These are phyloP conservation scores for Oehlia diaphana DNA, from an alignment of 192 early-diverging fungal species.

Conservation along the genomic window DNA sequence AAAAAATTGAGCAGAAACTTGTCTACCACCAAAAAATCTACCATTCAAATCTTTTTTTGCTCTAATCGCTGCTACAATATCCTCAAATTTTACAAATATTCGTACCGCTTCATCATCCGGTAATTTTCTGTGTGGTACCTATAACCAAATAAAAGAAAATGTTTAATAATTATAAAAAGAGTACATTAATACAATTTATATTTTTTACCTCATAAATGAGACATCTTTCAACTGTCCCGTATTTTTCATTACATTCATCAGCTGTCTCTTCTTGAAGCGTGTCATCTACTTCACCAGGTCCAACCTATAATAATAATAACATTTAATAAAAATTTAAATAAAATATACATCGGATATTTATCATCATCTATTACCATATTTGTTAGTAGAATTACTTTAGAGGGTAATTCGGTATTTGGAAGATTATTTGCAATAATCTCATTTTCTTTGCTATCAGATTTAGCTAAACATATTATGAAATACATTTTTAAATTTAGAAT, in stretches of 20 bases:
- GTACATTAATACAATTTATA: background rate
- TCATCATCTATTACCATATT: slow-evolving; percentile 56
- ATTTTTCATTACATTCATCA: slow-evolving; percentile 71
- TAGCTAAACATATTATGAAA: background rate
- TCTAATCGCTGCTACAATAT: slow-evolving; percentile 46
- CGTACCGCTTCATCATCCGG: slow-evolving; percentile 69
- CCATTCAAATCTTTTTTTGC: slow-evolving; percentile 64
- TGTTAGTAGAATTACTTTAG: slow-evolving; percentile 60
- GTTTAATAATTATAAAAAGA: background rate
- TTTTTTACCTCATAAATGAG: slow-evolving; percentile 61
- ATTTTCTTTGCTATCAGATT: background rate
- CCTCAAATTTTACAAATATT: slow-evolving; percentile 76
- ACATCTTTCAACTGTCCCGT: slow-evolving; percentile 69
- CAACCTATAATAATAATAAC: slow-evolving; percentile 38
- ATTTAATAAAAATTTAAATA: background rate
- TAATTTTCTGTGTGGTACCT: slow-evolving; percentile 51
- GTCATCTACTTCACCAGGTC: slow-evolving; percentile 77
- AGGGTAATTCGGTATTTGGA: slow-evolving; percentile 26
- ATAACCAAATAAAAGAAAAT: background rate
- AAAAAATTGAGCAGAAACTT: slow-evolving; percentile 63
- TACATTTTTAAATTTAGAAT: background rate
- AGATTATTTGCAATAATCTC: background rate
- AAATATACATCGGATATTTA: background rate
- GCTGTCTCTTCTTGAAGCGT: slow-evolving; percentile 73
- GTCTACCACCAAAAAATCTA: slow-evolving; percentile 75